phyloP scores from a whole-genome alignment of 208 protist species.

The Phytomonas francai region DNA sequence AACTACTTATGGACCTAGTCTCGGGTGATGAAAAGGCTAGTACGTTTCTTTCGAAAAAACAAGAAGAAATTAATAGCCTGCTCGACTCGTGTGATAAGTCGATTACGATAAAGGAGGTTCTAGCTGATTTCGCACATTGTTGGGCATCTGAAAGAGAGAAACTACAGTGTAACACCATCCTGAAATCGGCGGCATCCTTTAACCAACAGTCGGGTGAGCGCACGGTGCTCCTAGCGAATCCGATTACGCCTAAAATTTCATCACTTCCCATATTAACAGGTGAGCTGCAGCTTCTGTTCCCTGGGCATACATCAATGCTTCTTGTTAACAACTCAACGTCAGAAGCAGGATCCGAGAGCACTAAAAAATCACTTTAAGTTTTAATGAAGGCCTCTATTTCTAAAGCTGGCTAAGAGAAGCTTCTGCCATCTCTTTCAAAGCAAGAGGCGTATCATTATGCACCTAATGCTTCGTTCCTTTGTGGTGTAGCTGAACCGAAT shows the following conservation, averaged over 20 bases:
- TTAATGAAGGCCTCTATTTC: constrained; percentile 22
- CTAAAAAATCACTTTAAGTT: constrained; percentile 25
- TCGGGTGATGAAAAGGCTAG: constrained; percentile 32
- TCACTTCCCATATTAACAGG: constrained; percentile 34
- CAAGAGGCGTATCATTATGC: constrained; percentile 30
- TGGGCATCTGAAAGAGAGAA: constrained; percentile 48
- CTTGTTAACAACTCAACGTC: constrained; percentile 30
- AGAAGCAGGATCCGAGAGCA: constrained; percentile 28
- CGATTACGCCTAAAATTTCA: constrained; percentile 33
- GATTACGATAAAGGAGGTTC: constrained; percentile 40
- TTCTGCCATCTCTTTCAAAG: constrained; percentile 28
- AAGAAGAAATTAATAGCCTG: constrained; percentile 52
- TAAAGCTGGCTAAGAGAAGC: constrained; percentile 27
- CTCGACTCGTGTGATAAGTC: constrained; percentile 55
- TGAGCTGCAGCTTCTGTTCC: constrained; percentile 50
- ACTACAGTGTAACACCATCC: constrained; percentile 26
- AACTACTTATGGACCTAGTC: constrained; percentile 36
- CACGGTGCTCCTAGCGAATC: constrained; percentile 25
- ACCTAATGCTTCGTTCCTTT: constrained; percentile 27
- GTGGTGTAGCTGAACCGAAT: constrained; percentile 38
- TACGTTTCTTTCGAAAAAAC: constrained; percentile 30
- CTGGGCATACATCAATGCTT: constrained; percentile 28
- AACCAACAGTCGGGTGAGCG: constrained; percentile 18
- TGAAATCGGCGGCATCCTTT: constrained; percentile 32
- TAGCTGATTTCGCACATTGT: constrained; percentile 48